Conservation (phyloP, 331 rosid genomes). For the Arachis monticola region DNA sequence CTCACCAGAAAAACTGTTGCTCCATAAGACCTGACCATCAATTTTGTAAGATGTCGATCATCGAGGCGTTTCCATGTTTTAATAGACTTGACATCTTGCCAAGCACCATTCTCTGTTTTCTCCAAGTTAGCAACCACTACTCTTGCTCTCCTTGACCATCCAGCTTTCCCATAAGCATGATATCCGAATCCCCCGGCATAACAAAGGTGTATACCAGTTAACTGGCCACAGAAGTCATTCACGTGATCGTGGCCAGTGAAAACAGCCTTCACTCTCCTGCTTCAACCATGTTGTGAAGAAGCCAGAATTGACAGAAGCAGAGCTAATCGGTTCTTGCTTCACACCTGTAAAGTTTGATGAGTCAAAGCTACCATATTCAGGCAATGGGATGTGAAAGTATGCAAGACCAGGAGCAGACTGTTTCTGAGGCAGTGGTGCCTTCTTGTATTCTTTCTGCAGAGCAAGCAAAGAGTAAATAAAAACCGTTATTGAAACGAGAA, state of each 20-base stretch:
- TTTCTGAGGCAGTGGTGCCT: conserved; percentile 63
- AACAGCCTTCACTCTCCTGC: conserved; percentile 85
- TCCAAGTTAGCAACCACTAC: conserved; percentile 72
- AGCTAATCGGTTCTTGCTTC: conserved; percentile 64
- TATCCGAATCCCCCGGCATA: conserved; percentile 90
- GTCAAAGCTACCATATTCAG: conserved; percentile 64
- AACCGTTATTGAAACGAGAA: neutral
- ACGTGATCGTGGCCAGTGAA: conserved; percentile 79
- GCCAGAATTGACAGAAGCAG: conserved; percentile 80
- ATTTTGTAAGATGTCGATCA: conserved; percentile 61
- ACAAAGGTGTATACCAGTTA: conserved; percentile 66
- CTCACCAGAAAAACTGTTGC: conserved; percentile 67
- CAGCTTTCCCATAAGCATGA: conserved; percentile 37
- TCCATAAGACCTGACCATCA: conserved; percentile 66
- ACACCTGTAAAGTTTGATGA: conserved; percentile 70
- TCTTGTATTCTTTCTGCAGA: conserved; percentile 62
- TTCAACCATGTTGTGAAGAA: conserved; percentile 80
- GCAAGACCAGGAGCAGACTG: conserved; percentile 75
- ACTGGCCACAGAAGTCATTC: conserved; percentile 84
- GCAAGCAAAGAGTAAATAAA: neutral
- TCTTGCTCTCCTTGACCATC: conserved; percentile 90
- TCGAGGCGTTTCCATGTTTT: conserved; percentile 89
- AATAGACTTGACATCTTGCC: conserved; percentile 78
- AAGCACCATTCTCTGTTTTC: conserved; percentile 51
- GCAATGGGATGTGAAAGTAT: conserved; percentile 86